A percentile compares a stretch with the other conserved stretches of the same genome.
Conservation (phyloP, 148 eudicot species). For the Chenopodium quinoa region DNA sequence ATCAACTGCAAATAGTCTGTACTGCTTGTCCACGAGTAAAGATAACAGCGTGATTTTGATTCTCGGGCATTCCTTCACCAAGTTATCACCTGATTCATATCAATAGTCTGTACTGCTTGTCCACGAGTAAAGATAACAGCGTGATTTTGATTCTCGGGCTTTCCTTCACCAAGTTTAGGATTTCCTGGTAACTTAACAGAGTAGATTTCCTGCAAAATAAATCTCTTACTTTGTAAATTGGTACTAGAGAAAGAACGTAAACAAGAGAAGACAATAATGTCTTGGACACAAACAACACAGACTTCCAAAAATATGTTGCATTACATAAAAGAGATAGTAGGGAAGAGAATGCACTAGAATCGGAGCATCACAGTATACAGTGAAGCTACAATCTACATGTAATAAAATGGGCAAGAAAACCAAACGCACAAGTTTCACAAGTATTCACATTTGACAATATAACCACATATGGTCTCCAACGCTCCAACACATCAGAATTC, state of each 20-base stretch:
- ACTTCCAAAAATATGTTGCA: neutral
- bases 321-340: neutral
- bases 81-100: slow-evolving; percentile 95
- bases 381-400: neutral
- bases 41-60: slow-evolving; percentile 91
- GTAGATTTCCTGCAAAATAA: slow-evolving; percentile 74
- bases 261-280: neutral
- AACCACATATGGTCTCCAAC: neutral
- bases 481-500: neutral
- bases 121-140: slow-evolving; percentile 96
- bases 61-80: slow-evolving; percentile 99
- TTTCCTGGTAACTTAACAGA: slow-evolving; percentile 88
- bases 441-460: neutral
- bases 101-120: slow-evolving; percentile 94
- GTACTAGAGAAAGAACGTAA: neutral
- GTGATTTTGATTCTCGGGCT: slow-evolving; percentile 99
- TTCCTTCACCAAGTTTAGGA: slow-evolving; percentile 99
- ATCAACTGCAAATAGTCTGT: slow-evolving; percentile 59
- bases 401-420: neutral
- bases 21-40: slow-evolving; percentile 96
- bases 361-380: neutral
- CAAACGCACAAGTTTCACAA: neutral
- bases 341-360: neutral
- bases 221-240: neutral
- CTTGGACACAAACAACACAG: neutral